Percentiles rank a stretch among this genome's conserved stretches.
Conservation (phyloP, 2,329 filamentous ascomycete species). For the Sarocladiaceae sp. region DNA sequence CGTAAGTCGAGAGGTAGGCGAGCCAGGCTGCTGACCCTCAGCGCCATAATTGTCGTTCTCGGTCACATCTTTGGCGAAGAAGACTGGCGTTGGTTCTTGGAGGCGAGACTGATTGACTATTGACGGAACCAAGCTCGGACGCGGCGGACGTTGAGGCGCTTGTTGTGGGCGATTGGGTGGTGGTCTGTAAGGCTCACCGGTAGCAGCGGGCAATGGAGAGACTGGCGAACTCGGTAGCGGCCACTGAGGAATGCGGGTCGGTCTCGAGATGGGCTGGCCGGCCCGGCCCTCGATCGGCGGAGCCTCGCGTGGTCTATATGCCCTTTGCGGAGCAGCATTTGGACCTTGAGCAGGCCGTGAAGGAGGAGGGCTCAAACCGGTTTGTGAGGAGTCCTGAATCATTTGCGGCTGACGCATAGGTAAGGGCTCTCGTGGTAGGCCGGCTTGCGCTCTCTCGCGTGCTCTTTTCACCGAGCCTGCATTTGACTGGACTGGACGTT, state of each 20-base stretch:
- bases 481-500: conserved; percentile 30
- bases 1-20: conserved; percentile 42
- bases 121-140: conserved; percentile 54
- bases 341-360: conserved; percentile 21
- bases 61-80: conserved; percentile 27
- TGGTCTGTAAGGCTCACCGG: conserved; percentile 40
- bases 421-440: conserved; percentile 20
- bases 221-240: conserved; percentile 38
- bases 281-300: conserved; percentile 15
- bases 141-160: conserved; percentile 51
- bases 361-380: conserved; percentile 13
- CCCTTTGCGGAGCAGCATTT: conserved; percentile 7
- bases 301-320: not conserved
- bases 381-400: conserved; percentile 14
- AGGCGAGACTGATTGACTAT: conserved; percentile 49
- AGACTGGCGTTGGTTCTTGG: conserved; percentile 50
- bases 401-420: conserved; percentile 19
- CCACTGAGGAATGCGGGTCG: conserved; percentile 48
- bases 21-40: not conserved
- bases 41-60: conserved; percentile 18
- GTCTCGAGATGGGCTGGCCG: conserved; percentile 45
- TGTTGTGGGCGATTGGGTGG: conserved; percentile 41
- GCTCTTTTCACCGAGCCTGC: conserved; percentile 48
- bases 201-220: conserved; percentile 23
- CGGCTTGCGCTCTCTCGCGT: conserved; percentile 45